Evolutionary conservation across 352 stramenopile genomes (phyloP).

Genomic region (Globisporangium yorkense): DNA sequence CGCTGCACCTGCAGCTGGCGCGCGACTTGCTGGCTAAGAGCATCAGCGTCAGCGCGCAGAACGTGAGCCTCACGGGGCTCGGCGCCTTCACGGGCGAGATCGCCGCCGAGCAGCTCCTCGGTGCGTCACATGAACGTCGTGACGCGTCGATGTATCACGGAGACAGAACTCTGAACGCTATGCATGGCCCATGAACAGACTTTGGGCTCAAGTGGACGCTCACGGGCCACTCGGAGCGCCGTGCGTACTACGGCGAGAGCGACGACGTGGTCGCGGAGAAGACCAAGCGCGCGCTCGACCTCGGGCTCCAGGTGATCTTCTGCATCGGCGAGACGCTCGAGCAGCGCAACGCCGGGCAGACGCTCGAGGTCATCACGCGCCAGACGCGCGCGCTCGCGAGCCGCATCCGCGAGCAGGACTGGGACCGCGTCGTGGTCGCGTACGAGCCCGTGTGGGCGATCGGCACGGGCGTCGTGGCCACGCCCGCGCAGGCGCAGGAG

Average conservation of each 20-base stretch:
- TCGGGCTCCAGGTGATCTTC: conserved; percentile 93
- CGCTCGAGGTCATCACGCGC: conserved; percentile 89
- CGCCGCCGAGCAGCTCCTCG: conserved; percentile 86
- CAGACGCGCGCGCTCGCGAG: conserved; percentile 92
- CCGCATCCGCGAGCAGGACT: conserved; percentile 81
- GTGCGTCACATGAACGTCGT: conserved; percentile 1
- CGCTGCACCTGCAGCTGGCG: conserved; percentile 59
- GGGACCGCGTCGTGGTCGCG: conserved; percentile 89
- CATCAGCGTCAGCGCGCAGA: conserved; percentile 73
- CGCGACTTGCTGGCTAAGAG: conserved; percentile 44
- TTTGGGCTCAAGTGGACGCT: conserved; percentile 78
- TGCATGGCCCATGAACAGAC: conserved; percentile 20
- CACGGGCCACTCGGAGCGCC: conserved; percentile 91
- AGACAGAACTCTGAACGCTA: not conserved
- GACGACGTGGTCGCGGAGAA: conserved; percentile 93
- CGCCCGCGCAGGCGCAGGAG: conserved; percentile 93
- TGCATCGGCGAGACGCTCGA: conserved; percentile 96
- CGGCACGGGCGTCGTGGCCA: conserved; percentile 95
- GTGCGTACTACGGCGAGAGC: conserved; percentile 89
- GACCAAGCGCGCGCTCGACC: conserved; percentile 86
- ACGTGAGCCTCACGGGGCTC: conserved; percentile 75
- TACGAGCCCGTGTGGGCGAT: conserved; percentile 98
- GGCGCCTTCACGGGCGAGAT: conserved; percentile 93
- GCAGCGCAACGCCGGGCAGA: conserved; percentile 85
- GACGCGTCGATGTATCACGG: not conserved